Evolutionary conservation across 1,284 basidiomycete genomes (phyloP), one percentile per base, ranked within the genome.

Genomic region (Takashimella tepidaria): DNA sequence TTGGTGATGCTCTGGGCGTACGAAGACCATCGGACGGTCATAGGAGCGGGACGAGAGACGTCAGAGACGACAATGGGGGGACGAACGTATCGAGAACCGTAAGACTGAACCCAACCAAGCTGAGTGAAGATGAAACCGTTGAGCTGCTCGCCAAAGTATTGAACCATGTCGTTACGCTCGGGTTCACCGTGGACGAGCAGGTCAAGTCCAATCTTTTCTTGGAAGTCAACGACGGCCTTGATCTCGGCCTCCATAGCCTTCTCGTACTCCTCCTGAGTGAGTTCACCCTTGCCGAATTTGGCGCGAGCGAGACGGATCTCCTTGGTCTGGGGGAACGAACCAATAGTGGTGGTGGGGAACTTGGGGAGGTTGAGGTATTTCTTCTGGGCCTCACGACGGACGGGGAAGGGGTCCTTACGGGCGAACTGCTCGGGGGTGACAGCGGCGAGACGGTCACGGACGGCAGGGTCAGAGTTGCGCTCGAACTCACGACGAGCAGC

Each of bases 241-340:
- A 99, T 92, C 81, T 98, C 96, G 80, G 93, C 88, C 83, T 95
- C 89, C 80, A 99, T 95, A 82, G 98, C 98, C 69, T 90, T 84
- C 67, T 98, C 92, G 80, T 99, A 99, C 78, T 98, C 81, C 59
- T 83, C 84, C 71, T 84, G 76, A 58, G 87, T 87, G 74, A 98
- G 82, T 75, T 97, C 92, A 66, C 86, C 85, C 83, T 98, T 99
- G 79, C 83, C 85, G 73, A 93, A 84, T 80, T 91, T 95, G 64
- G 92, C 86, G 81, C 93, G 93, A 68, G 92, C 92, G 68, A 82
- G 81, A 79, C 93, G 92, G 69, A 99, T 99, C 80, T 98, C 95
- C 80, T 97, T 96, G 76, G 96, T 99, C 87, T 99, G 92, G 68
- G 91, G 91, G 89, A 97, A 98, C 44, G 95, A 98, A 61, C 93